Evolutionary conservation across 768 basidiomycete genomes (phyloP).

Genomic region (Hypholoma fasciculare): DNA sequence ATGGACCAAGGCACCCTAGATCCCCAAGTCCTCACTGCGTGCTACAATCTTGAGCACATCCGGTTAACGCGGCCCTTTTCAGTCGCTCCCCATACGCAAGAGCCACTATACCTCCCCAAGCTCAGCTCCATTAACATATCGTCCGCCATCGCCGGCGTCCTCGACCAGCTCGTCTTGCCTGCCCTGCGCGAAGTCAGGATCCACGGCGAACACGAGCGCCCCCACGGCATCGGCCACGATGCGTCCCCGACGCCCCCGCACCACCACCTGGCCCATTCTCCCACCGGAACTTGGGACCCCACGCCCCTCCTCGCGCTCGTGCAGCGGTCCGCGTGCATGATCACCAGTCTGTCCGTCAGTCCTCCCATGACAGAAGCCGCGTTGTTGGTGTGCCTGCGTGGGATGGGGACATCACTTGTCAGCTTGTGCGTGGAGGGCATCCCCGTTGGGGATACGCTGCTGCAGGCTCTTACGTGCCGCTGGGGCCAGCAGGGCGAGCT

Average conservation of each 20-base stretch:
- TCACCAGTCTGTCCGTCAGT: conserved; percentile 26
- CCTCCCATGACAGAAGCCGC: conserved; percentile 28
- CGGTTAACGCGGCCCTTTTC: conserved; percentile 28
- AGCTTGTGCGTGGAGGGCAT: conserved; percentile 25
- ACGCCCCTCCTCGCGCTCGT: conserved; percentile 26
- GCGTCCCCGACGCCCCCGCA: conserved; percentile 1
- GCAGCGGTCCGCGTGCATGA: conserved; percentile 28
- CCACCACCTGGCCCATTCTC: not conserved
- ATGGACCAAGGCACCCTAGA: conserved; percentile 31
- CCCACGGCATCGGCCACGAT: conserved; percentile 7
- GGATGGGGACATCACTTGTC: conserved; percentile 22
- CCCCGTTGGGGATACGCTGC: conserved; percentile 21
- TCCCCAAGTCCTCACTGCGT: conserved; percentile 28
- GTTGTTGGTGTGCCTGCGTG: conserved; percentile 24
- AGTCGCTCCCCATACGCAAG: conserved; percentile 16
- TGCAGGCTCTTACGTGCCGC: conserved; percentile 20
- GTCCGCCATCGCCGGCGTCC: conserved; percentile 27
- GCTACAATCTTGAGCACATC: conserved; percentile 33
- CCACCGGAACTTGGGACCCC: conserved; percentile 26
- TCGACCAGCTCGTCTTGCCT: conserved; percentile 31
- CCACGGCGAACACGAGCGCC: conserved; percentile 20
- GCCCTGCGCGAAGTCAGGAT: conserved; percentile 30
- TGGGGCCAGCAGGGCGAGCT: not conserved
- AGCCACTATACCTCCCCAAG: conserved; percentile 28
- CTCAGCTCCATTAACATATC: conserved; percentile 31